phyloP scores from a whole-genome alignment of 345 rosid genomes.

The Eucalyptus camaldulensis region DNA sequence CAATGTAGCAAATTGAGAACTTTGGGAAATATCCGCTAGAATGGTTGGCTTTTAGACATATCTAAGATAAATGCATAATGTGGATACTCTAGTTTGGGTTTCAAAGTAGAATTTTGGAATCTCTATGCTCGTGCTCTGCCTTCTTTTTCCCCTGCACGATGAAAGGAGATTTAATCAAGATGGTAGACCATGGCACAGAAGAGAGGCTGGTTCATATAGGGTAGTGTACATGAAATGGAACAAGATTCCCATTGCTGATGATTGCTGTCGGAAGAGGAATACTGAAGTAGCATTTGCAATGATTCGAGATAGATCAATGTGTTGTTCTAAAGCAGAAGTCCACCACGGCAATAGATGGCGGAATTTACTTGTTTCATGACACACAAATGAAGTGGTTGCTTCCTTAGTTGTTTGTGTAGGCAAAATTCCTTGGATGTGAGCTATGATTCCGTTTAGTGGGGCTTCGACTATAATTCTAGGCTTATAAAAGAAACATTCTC shows the following conservation, averaged over 20 bases:
- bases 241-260: not conserved
- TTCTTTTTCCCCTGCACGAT: fast-evolving
- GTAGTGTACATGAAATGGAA: not conserved
- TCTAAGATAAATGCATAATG: too few relatives aligned
- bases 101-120: too few relatives aligned
- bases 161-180: too few relatives aligned
- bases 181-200: too few relatives aligned
- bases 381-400: not conserved
- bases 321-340: not conserved
- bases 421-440: not conserved
- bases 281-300: not conserved
- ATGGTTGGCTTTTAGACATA: too few relatives aligned
- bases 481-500: too few relatives aligned
- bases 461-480: not conserved
- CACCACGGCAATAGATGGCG: not conserved
- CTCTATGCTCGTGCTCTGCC: not conserved
- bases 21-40: too few relatives aligned
- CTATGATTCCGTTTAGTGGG: not conserved
- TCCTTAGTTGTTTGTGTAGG: not conserved
- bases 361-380: not conserved
- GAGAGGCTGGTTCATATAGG: too few relatives aligned
- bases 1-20: too few relatives aligned
- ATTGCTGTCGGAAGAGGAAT: not conserved
- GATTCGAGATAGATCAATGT: not conserved
- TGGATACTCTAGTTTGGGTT: too few relatives aligned